A percentile compares a stretch with the other conserved stretches of the same genome.
Evolutionary conservation across 495 filamentous ascomycete genomes (phyloP).

Genomic region (Daldinia vernicosa): DNA sequence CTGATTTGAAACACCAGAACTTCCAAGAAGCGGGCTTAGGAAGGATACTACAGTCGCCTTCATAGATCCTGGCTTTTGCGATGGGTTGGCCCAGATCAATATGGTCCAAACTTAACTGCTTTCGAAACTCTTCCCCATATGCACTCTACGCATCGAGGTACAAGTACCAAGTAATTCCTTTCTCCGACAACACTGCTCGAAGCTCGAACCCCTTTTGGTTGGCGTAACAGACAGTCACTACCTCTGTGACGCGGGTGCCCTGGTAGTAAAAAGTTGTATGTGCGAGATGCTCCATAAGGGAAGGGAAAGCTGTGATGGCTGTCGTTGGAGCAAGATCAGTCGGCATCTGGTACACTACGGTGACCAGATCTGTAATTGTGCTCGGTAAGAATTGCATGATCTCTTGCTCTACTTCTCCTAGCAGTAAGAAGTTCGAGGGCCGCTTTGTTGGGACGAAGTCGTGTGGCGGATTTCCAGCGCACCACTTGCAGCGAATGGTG

Average conservation of each 20-base stretch:
- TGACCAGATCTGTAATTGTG: neutral
- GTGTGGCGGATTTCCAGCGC: slow-evolving; percentile 50
- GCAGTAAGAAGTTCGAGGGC: slow-evolving; percentile 14
- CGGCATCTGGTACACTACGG: neutral
- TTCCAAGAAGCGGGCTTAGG: slow-evolving; percentile 4
- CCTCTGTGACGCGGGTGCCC: slow-evolving; percentile 48
- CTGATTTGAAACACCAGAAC: slow-evolving; percentile 13
- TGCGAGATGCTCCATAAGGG: slow-evolving; percentile 6
- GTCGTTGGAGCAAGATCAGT: neutral
- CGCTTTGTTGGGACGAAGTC: slow-evolving; percentile 14
- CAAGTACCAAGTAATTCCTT: slow-evolving; percentile 44
- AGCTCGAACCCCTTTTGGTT: slow-evolving; percentile 45
- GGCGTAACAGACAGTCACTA: slow-evolving; percentile 46
- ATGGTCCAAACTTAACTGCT: neutral
- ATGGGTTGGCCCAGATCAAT: slow-evolving; percentile 28
- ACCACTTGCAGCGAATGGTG: slow-evolving; percentile 43
- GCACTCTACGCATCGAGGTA: slow-evolving; percentile 43
- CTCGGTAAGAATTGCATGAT: slow-evolving; percentile 37
- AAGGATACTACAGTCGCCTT: neutral
- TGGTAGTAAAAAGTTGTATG: slow-evolving; percentile 44
- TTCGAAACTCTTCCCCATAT: slow-evolving; percentile 4
- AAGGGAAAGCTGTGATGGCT: neutral
- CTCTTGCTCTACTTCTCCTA: slow-evolving; percentile 25
- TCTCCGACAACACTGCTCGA: slow-evolving; percentile 44
- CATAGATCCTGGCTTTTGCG: slow-evolving; percentile 13